Conservation (phyloP, 2,329 filamentous ascomycete genomes). For the Penicillium fuscoglaucum region DNA sequence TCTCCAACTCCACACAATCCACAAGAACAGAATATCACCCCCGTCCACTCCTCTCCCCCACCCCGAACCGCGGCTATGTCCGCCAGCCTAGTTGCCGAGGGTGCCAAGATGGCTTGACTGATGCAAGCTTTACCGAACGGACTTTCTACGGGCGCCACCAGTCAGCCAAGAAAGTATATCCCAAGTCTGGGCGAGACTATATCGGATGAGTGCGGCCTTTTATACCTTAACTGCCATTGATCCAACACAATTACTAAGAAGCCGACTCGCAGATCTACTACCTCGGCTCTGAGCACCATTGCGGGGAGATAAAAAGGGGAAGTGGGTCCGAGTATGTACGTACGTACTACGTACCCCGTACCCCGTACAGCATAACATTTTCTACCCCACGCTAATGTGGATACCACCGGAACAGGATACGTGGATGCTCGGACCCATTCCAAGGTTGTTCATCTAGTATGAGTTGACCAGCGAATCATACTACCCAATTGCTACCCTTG, state of each 20-base stretch:
- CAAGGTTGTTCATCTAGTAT: not conserved
- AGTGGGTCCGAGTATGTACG: too few species aligned
- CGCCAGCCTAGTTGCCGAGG: not conserved
- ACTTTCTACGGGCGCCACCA: not conserved
- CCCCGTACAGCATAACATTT: not conserved
- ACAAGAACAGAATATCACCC: not conserved
- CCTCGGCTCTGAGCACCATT: not conserved
- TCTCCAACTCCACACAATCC: not conserved
- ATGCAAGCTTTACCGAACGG: not conserved
- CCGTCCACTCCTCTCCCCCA: too few species aligned
- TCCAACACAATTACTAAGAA: not conserved
- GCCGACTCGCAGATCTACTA: not conserved
- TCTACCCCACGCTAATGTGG: not conserved
- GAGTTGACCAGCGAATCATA: not conserved
- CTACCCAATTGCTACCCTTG: too few species aligned
- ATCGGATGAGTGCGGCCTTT: not conserved
- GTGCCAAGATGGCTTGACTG: slow-evolving; percentile 1
- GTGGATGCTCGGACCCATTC: not conserved
- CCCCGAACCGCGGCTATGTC: not conserved
- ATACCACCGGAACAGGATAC: not conserved
- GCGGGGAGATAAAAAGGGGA: not conserved
- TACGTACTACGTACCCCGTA: too few species aligned
- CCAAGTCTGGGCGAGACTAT: not conserved
- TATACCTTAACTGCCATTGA: too few species aligned
- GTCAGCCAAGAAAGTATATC: not conserved